Evolutionary conservation across 2,329 filamentous ascomycete species (phyloP), one percentile per base, ranked within the genome.

Genomic region (Daldinia sp.): DNA sequence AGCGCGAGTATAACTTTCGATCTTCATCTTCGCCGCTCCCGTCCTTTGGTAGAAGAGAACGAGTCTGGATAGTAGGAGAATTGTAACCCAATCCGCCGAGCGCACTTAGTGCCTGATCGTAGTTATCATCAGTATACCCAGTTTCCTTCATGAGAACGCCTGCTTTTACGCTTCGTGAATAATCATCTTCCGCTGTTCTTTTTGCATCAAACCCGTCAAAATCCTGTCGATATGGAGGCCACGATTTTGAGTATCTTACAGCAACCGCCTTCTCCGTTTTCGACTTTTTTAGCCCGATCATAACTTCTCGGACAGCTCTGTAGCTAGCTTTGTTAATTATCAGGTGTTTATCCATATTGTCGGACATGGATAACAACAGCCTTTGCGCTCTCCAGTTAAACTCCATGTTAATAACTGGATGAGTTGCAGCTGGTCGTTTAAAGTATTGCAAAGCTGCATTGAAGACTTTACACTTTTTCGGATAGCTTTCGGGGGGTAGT

Each of bases 121-220:
- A 76, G 2, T 81, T 75, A 5, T 78, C 73, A 39, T 82, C 82
- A 2, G 79, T 76, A 70, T 88, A 90, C 0, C 89, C 89, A 13
- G 87, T 84, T 71, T 87, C 86, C 68, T 82, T 83, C 80, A 86
- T 86, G 66, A 87, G 81, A 42, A 83, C 78, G 4, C 88, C 84
- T 0, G 86, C 87, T 65, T 81, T 82, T 7, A 86, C 81, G 44
- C 84, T 83, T 60, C 88, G 82, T 63, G 87, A 88, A 70, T 84
- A 80, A 65, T 86, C 85, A 28, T 88, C 86, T 50, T 86, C 82
- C 0, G 79, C 80, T 4, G 82, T 81, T 57, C 83, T 81, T 57
- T 79, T 81, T 70, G 88, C 88, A 74, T 91, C 89, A 68, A 87
- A 85, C 1, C 88, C 88, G 73, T 90, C 86, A 64, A 85, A 83